Conservation (phyloP, 2,329 filamentous ascomycete species). For the Trichoderma guizhouense region DNA sequence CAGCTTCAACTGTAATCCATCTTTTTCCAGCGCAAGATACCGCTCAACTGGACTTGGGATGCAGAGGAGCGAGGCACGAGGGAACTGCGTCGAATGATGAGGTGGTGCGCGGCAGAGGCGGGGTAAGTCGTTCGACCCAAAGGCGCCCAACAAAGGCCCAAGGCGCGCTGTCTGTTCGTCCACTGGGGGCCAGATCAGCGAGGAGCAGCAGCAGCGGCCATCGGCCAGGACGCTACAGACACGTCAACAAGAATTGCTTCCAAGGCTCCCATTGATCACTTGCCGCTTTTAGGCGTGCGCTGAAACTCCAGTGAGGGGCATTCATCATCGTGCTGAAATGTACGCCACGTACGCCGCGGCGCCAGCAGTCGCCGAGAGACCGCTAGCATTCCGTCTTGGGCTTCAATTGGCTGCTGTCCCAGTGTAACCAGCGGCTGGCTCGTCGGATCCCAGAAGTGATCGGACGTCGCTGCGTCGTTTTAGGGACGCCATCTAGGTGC, state of each 20-base stretch:
- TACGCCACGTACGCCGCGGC: conserved; percentile 16
- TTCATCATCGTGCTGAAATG: conserved; percentile 26
- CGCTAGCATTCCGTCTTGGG: conserved; percentile 12
- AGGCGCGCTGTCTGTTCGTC: background rate
- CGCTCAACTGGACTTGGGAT: background rate
- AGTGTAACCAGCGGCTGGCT: conserved; percentile 11
- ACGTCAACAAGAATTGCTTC: background rate
- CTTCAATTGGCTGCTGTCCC: conserved; percentile 17
- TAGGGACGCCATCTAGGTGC: conserved; percentile 3
- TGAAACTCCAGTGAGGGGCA: conserved; percentile 19
- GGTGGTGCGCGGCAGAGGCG: conserved; percentile 1
- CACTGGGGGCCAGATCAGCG: background rate
- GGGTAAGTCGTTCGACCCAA: background rate
- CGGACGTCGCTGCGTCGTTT: background rate
- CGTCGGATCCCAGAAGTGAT: background rate
- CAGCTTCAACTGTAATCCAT: background rate
- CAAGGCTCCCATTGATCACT: background rate
- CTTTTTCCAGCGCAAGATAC: background rate
- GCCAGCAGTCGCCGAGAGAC: conserved; percentile 5
- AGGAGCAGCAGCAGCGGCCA: background rate
- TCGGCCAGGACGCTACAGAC: background rate
- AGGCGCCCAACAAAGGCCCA: background rate
- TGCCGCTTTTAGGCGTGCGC: conserved; percentile 19
- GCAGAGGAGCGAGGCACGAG: background rate
- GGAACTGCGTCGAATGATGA: background rate